phyloP scores from a whole-genome alignment of 1,284 basidiomycete genomes.

The Stereum hirsutum region DNA sequence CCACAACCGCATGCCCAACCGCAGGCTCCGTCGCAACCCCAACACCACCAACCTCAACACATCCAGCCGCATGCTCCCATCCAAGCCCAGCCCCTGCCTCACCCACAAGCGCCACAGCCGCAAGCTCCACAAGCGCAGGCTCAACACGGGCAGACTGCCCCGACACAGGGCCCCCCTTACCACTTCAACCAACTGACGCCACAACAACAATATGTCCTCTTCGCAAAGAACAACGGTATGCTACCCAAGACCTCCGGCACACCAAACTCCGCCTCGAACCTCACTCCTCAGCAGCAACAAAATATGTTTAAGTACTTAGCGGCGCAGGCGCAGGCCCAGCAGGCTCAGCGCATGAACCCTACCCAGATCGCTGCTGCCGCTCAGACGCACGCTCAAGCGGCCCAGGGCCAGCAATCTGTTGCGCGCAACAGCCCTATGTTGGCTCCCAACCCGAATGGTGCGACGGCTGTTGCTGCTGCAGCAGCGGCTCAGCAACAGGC shows the following conservation, averaged over 20 bases:
- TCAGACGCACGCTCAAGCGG: constrained; percentile 2
- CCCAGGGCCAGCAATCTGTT: constrained; percentile 5
- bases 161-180: constrained; percentile 12
- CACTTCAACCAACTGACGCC: constrained; percentile 7
- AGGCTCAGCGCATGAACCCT: constrained; percentile 5
- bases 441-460: constrained; percentile 3
- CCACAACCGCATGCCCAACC: constrained; percentile 12
- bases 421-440: too few species aligned
- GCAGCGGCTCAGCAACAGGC: neutral
- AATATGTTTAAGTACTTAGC: neutral
- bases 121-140: neutral
- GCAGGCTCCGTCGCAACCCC: constrained; percentile 9
- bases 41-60: constrained; percentile 5
- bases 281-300: neutral
- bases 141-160: constrained; percentile 14
- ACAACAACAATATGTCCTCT: constrained; percentile 7
- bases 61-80: constrained; percentile 13
- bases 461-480: constrained; percentile 8
- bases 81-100: constrained; percentile 10
- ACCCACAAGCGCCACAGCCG: constrained; percentile 10
- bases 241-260: neutral
- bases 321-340: constrained; percentile 5
- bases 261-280: neutral
- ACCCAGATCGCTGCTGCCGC: constrained; percentile 3
- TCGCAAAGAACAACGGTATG: neutral